These are phyloP conservation scores for Haplosporangium sp. DNA, from an alignment of 371 early-diverging fungal species.

Conservation along the genomic window DNA sequence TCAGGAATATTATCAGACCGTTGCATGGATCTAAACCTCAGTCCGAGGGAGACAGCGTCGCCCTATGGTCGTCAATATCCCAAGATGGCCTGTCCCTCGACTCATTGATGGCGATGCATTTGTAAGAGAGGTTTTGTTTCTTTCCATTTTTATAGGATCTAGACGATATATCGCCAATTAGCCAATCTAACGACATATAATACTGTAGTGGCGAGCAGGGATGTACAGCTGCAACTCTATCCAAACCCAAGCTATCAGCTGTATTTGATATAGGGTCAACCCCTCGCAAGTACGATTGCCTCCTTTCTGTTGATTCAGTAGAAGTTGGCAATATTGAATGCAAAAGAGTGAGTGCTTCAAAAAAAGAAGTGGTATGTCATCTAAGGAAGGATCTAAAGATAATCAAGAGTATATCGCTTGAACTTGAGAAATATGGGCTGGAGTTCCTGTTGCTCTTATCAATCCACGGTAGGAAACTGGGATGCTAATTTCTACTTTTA, in stretches of 20 bases:
- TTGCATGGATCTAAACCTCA: constrained; percentile 9
- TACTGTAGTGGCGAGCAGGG: constrained; percentile 20
- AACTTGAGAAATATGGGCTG: constrained; percentile 21
- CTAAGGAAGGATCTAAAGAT: constrained; percentile 20
- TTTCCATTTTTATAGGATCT: no score
- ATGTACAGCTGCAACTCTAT: constrained; percentile 14
- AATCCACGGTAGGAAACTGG: constrained; percentile 10
- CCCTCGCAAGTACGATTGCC: constrained; percentile 20
- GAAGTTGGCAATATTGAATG: constrained; percentile 28
- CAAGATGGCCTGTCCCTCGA: constrained; percentile 16
- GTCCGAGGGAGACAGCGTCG: constrained; percentile 15
- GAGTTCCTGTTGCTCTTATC: constrained; percentile 15
- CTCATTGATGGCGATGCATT: neutral
- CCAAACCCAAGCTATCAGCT: constrained; percentile 18
- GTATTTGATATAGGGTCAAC: constrained; percentile 16
- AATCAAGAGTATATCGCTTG: constrained; percentile 23
- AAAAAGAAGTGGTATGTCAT: constrained; percentile 12
- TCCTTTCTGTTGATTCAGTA: constrained; percentile 7
- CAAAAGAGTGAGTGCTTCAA: constrained; percentile 4
- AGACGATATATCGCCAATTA: neutral
- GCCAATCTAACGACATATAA: no score
- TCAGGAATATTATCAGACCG: constrained; percentile 18
- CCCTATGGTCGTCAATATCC: constrained; percentile 15
- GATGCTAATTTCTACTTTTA: neutral
- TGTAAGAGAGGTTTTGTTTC: no score